These are phyloP conservation scores for Podospora comata DNA, from an alignment of 495 filamentous ascomycete species.

Conservation along the genomic window DNA sequence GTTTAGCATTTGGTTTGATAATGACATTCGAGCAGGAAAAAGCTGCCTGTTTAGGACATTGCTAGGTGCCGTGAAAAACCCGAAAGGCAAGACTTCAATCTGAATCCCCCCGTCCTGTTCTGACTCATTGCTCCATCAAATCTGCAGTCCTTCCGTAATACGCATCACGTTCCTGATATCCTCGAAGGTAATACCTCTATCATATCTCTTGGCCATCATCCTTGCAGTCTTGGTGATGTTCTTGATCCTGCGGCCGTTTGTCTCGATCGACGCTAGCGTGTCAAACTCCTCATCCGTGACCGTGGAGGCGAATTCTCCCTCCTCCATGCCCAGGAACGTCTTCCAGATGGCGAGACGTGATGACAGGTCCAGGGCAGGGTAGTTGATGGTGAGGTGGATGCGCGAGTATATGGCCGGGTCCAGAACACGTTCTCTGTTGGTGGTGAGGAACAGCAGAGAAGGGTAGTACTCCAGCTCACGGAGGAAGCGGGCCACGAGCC, in stretches of 20 bases:
- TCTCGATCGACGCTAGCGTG: conserved; percentile 25
- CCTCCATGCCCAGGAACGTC: conserved; percentile 23
- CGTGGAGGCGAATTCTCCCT: background rate
- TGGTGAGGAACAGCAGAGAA: conserved; percentile 48
- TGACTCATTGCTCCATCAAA: background rate
- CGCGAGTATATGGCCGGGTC: conserved; percentile 51
- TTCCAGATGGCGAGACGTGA: conserved; percentile 26
- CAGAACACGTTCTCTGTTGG: conserved; percentile 38
- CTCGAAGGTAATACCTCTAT: conserved; percentile 14
- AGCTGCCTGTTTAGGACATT: too few species aligned
- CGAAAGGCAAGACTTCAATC: background rate
- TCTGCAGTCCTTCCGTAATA: conserved; percentile 22
- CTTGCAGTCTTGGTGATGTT: conserved; percentile 31
- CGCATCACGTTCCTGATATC: conserved; percentile 23
- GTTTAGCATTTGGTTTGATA: too few species aligned
- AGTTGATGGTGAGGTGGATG: conserved; percentile 45
- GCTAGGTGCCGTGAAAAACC: too few species aligned
- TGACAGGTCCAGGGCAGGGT: conserved; percentile 22
- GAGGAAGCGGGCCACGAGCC: conserved; percentile 48
- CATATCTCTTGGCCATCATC: conserved; percentile 24
- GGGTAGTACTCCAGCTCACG: conserved; percentile 49
- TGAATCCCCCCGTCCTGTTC: background rate
- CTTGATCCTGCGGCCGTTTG: conserved; percentile 24
- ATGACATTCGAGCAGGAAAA: too few species aligned
- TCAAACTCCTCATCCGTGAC: conserved; percentile 21